Base-by-base conservation (phyloP, 139 green algal species). In the Chlamydomonas sp. region DNA sequence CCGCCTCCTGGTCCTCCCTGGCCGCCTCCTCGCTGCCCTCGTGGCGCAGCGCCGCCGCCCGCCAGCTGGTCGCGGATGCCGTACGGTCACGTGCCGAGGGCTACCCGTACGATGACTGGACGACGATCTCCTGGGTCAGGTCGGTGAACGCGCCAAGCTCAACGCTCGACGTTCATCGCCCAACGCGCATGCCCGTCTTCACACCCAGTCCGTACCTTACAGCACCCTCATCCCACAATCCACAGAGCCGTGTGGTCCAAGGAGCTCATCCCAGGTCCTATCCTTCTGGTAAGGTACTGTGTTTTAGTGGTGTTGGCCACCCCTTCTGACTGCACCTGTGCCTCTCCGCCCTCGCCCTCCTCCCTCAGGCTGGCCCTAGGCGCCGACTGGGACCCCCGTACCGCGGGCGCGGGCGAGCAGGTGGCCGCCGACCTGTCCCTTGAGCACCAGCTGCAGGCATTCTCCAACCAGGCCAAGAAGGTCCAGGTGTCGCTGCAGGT, bases 71-170 rank as follows among this genome's bases (percentile, higher is more conserved):
- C 3, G 6, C 4, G 1, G 90, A 93, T 63, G 87, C 81, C 1
- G 17, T 69, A 6, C 49, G 69, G 9, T 83, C 84, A 4, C 80
- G 80, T 4, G 5, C 63, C 20, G 5, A 5, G 68, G 59, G 59
- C 17, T 17, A 59, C 1, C 64, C 58, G 4, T 93, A 93, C 82
- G 9, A 59, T 5, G 88, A 91, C 60, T 85, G 78, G 58, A 68
- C 89, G 31, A 85, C 85, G 6, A 75, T 93, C 12, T 85, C 90
- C 1, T 93, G 90, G 90, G 88, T 75, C 0, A 77, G 80, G 80
- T 85, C 57, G 6, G 79, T 49, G 59, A 62, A 0, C 63, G 63
- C 49, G 68, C 62, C 20, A 49, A 49, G 31, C 31, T 49, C 31
- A 49, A 49, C 31, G 31, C 31, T 49, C 31, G 31, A 49, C 31